Percentiles rank a stretch among this genome's conserved stretches.
Conservation (phyloP, 495 filamentous ascomycete genomes). For the Melanomma pulvis-pyrius region DNA sequence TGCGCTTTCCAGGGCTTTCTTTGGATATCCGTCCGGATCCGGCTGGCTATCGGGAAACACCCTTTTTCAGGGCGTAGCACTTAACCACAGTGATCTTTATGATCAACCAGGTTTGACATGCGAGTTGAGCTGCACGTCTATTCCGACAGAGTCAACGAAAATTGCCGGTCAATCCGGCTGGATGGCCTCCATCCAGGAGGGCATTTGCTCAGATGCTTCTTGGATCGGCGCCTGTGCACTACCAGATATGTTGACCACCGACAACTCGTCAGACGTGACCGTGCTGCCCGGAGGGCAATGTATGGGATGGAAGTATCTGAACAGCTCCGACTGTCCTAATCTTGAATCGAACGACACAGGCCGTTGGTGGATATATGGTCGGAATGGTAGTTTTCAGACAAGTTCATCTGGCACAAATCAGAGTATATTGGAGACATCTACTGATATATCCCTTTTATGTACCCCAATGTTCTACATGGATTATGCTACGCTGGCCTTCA, state of each 20-base stretch:
- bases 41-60: not conserved
- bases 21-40: not conserved
- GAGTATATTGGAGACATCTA: not conserved
- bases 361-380: not conserved
- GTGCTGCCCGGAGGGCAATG: not conserved
- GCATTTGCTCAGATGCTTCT: not conserved
- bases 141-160: not conserved
- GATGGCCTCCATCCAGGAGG: not conserved
- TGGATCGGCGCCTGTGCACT: not conserved
- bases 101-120: not conserved
- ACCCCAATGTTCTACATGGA: not conserved
- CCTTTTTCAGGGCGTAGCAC: not conserved
- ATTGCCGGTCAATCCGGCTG: not conserved
- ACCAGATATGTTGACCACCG: not conserved
- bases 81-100: not conserved
- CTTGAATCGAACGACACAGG: not conserved
- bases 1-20: not conserved
- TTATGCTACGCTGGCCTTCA: not conserved
- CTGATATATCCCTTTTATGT: not conserved
- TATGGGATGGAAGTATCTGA: not conserved
- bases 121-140: too few relatives aligned
- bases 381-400: not conserved
- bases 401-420: not conserved
- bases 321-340: not conserved
- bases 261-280: too few relatives aligned